Conservation (phyloP, 768 basidiomycete genomes). For the Lentinula sp. region DNA sequence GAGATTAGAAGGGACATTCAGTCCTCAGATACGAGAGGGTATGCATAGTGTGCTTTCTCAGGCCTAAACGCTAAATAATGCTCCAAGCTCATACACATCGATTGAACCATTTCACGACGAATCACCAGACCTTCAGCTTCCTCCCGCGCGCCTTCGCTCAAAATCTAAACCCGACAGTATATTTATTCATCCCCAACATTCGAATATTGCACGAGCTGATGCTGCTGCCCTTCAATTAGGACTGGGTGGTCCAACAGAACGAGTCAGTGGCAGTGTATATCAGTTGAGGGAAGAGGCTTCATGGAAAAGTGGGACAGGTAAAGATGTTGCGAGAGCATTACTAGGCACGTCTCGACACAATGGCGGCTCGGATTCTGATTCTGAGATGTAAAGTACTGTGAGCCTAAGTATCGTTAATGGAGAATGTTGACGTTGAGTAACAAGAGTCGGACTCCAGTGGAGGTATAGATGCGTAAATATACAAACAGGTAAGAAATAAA, state of each 20-base stretch:
- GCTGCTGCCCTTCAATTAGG: constrained; percentile 53
- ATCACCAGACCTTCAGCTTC: background rate
- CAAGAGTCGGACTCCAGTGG: background rate
- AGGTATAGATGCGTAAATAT: background rate
- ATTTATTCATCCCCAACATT: constrained; percentile 57
- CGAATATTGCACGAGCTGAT: constrained; percentile 63
- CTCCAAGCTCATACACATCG: background rate
- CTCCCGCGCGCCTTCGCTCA: constrained; percentile 31
- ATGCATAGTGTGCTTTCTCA: background rate
- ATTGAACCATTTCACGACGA: constrained; percentile 5
- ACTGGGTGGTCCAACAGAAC: constrained; percentile 40
- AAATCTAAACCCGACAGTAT: constrained; percentile 53
- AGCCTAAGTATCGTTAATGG: background rate
- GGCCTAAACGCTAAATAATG: background rate
- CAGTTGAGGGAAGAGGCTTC: constrained; percentile 24
- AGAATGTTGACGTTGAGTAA: background rate
- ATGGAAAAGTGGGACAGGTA: constrained; percentile 50
- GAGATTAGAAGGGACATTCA: constrained; percentile 27
- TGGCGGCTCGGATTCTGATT: constrained; percentile 13
- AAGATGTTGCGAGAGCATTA: constrained; percentile 41
- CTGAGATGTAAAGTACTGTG: background rate
- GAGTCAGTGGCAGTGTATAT: constrained; percentile 31
- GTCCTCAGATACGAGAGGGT: background rate
- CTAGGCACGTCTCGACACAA: constrained; percentile 18
- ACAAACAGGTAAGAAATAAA: background rate